phyloP scores from a whole-genome alignment of 495 filamentous ascomycete species.

The Talaromyces wortmannii region DNA sequence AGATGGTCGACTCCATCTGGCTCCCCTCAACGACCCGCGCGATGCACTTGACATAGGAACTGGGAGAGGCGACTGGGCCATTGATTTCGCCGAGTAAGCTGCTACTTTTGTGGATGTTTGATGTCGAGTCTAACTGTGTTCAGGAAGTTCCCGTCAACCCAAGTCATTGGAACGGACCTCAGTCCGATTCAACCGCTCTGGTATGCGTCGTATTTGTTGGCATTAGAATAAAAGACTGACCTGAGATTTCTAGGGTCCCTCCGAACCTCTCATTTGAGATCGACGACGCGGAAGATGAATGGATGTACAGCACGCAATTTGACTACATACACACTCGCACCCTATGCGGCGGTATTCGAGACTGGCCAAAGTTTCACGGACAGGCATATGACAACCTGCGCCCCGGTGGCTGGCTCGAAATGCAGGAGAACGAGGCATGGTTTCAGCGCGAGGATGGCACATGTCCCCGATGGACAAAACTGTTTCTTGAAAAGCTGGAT shows the following conservation, averaged over 20 bases:
- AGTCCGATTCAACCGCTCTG: slow-evolving; percentile 45
- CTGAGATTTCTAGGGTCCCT: slow-evolving; percentile 39
- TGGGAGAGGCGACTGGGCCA: slow-evolving; percentile 40
- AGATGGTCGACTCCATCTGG: slow-evolving; percentile 7
- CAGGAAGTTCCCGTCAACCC: slow-evolving; percentile 33
- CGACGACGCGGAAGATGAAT: slow-evolving; percentile 48
- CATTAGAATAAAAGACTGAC: slow-evolving; percentile 10
- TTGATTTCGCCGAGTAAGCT: slow-evolving; percentile 36
- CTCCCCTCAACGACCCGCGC: slow-evolving; percentile 9
- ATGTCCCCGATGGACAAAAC: slow-evolving; percentile 14
- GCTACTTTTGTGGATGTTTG: slow-evolving; percentile 20
- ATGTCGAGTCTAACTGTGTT: slow-evolving; percentile 16
- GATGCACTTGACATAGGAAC: slow-evolving; percentile 35
- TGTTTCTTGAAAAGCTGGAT: slow-evolving; percentile 11
- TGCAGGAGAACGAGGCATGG: slow-evolving; percentile 33
- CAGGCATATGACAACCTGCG: slow-evolving; percentile 33
- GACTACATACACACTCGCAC: slow-evolving; percentile 48
- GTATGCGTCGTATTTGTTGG: slow-evolving; percentile 15
- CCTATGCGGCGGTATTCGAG: slow-evolving; percentile 39
- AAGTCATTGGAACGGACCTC: slow-evolving; percentile 50
- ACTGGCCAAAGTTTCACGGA: slow-evolving; percentile 38
- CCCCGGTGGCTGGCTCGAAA: slow-evolving; percentile 44
- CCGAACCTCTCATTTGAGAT: slow-evolving; percentile 48
- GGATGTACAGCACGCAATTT: slow-evolving; percentile 41
- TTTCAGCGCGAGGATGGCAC: slow-evolving; percentile 10